A percentile compares a stretch with the other conserved stretches of the same genome.
These are phyloP conservation scores for Excoecaria agallocha DNA, from an alignment of 345 rosid genomes.

Conservation along the genomic window DNA sequence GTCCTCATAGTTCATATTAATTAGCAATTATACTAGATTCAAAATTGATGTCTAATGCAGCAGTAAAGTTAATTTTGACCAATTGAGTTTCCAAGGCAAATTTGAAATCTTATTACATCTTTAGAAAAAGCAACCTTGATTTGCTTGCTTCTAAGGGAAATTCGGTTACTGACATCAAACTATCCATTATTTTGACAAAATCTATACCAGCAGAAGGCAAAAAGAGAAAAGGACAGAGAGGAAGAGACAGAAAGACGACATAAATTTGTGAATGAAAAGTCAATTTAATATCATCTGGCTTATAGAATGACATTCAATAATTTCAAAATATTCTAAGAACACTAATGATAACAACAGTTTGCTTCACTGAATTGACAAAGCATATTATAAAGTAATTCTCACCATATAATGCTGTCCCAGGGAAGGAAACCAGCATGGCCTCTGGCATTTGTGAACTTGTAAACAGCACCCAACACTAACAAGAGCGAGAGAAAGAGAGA, in stretches of 20 bases:
- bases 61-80: neutral
- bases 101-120: neutral
- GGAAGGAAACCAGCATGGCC: constrained; percentile 83
- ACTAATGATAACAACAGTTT: neutral
- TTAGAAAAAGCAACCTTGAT: too few relatives aligned
- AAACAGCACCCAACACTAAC: constrained; percentile 67
- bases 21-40: neutral
- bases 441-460: constrained; percentile 66
- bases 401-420: constrained; percentile 60
- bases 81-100: neutral
- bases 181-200: neutral
- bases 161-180: neutral
- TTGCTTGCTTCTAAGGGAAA: neutral
- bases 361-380: neutral
- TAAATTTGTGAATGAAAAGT: neutral
- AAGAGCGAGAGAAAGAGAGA: constrained; percentile 1
- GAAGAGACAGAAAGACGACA: neutral
- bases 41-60: too few relatives aligned
- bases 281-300: neutral
- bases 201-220: neutral
- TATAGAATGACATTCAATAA: neutral
- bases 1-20: neutral
- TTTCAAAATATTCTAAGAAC: neutral
- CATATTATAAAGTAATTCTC: constrained; percentile 21
- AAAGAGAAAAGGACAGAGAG: neutral